Conservation (phyloP, 768 basidiomycete genomes). For the Boletus coccyginus region DNA sequence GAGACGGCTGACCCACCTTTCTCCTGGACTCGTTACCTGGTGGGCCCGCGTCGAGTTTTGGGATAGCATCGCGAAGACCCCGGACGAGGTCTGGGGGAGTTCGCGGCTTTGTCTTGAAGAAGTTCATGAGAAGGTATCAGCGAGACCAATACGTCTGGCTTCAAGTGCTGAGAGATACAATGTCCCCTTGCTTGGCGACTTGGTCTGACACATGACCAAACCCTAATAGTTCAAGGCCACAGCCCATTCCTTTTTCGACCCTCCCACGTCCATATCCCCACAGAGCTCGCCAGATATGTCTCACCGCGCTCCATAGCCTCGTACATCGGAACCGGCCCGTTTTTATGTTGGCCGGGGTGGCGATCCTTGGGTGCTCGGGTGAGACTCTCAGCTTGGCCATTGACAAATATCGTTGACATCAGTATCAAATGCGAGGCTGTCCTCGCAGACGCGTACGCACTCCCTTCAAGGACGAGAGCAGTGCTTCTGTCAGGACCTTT, state of each 20-base stretch:
- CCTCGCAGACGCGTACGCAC: too few species aligned
- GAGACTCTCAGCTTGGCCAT: too few species aligned
- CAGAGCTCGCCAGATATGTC: conserved; percentile 8
- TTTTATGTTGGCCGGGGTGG: neutral
- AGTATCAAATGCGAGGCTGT: neutral
- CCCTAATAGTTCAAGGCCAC: too few species aligned
- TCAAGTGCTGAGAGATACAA: neutral
- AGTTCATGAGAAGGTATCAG: conserved; percentile 66
- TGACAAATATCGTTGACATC: neutral
- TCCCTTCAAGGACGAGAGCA: too few species aligned
- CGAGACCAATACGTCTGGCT: neutral
- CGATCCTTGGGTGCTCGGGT: too few species aligned
- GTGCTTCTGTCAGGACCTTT: too few species aligned
- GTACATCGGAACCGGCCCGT: neutral
- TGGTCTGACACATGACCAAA: conserved; percentile 17
- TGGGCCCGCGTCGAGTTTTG: conserved; percentile 68
- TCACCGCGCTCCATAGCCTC: neutral
- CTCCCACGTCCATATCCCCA: neutral
- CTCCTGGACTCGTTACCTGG: conserved; percentile 74
- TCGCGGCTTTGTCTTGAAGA: conserved; percentile 90
- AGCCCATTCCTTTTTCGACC: conserved; percentile 15
- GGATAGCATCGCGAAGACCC: conserved; percentile 74
- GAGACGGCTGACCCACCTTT: conserved; percentile 56
- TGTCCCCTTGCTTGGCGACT: neutral
- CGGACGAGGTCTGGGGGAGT: conserved; percentile 87